Base-by-base conservation (phyloP, 257 asterid species). In the Capsicum chinense region DNA sequence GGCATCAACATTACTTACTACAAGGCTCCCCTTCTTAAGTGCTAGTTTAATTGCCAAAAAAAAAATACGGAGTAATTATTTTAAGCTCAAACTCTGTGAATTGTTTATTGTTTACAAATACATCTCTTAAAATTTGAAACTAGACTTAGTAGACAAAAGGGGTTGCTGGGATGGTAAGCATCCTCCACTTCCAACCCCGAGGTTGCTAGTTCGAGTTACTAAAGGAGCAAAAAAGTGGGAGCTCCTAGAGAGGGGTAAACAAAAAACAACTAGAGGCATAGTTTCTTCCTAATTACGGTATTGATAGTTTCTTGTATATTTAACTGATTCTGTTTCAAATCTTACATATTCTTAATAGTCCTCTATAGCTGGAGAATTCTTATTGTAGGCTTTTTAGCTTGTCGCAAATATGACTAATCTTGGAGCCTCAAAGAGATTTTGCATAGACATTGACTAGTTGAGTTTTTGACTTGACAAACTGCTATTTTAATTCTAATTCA, bases 381-480 rank as follows among this genome's bases (percentile, higher is more conserved):
- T 73, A 19, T 73, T 6, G 19, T 44, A 11, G 48, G 42, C 3
- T 73, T 73, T 37, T 54, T 52, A 50, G 21, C 47, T 74, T 74
- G 62, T 74, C 0, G 62, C 21, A 19, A 50, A 74, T 50, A 21
- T 74, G 11, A 74, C 21, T 50, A 74, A 9, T 50, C 81, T 74
- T 74, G 81, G 81, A 74, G 3, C 62, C 62, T 50, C 19, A 21
- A 48, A 21, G 44, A 74, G 42, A 74, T 74, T 37, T 69, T 74
- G 42, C 19, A 21, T 50, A 44, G 39, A 52, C 21, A 21, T 7
- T 50, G 21, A 13, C 81, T 7, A 50, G 56, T 50, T 50, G 44
- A 4, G 44, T 74, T 5, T 74, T 74, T 21, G 42, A 74, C 50
- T 48, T 74, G 60, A 19, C 60, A 74, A 19, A 19, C 44, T 74